Conservation (phyloP, 345 rosid species). For the Brassica nigra region DNA sequence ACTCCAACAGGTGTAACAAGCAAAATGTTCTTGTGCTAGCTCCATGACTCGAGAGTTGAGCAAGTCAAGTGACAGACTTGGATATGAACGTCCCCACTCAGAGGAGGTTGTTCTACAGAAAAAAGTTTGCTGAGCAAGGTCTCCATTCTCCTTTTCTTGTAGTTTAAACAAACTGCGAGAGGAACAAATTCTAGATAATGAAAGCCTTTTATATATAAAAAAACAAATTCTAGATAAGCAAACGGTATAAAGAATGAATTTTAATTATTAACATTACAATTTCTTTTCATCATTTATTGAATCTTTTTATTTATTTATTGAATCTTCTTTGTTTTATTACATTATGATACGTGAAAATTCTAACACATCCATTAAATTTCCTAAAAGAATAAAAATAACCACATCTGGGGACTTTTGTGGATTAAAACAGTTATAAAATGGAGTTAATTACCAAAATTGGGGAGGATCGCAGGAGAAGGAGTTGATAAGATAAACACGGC, state of each 20-base stretch:
- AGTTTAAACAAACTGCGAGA: slow-evolving; percentile 27
- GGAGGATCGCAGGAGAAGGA: not conserved
- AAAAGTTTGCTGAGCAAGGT: too few species aligned
- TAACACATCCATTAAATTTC: not conserved
- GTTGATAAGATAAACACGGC: not conserved
- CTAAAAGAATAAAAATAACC: not conserved
- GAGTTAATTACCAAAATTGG: not conserved
- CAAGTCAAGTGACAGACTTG: slow-evolving; percentile 15
- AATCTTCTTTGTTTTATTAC: too few species aligned
- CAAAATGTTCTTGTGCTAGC: slow-evolving; percentile 28
- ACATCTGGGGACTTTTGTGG: not conserved
- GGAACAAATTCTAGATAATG: not conserved
- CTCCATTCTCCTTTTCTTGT: slow-evolving; percentile 5
- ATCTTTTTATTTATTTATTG: too few species aligned
- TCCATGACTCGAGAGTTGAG: slow-evolving; percentile 14
- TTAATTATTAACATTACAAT: not conserved
- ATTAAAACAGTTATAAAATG: not conserved
- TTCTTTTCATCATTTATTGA: too few species aligned
- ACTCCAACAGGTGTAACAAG: slow-evolving; percentile 6
- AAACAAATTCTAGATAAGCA: not conserved
- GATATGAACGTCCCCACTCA: not conserved
- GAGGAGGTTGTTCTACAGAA: too few species aligned
- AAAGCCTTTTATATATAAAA: too few species aligned
- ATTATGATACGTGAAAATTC: not conserved
- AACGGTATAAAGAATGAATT: not conserved